Evolutionary conservation across 306 rosid species (phyloP).

Genomic region (Citrullus colocynthis): DNA sequence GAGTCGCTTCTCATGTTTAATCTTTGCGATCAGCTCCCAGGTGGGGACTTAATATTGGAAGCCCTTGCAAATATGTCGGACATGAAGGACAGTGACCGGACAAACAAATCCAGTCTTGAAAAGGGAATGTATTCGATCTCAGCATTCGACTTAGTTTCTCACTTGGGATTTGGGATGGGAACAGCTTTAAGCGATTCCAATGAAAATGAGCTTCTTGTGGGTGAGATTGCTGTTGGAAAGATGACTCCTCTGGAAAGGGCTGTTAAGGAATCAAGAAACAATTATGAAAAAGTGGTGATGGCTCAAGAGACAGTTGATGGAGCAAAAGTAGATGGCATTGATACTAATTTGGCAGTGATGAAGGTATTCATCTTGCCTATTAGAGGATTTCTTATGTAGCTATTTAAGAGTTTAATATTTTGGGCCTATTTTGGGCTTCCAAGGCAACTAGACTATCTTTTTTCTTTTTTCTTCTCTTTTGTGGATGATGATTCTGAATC

Average conservation of each 20-base stretch:
- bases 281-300: slow-evolving; percentile 63
- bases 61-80: slow-evolving; percentile 60
- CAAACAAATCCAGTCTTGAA: slow-evolving; percentile 24
- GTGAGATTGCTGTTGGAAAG: slow-evolving; percentile 90
- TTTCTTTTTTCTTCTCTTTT: neutral
- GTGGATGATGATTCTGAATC: neutral
- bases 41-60: slow-evolving; percentile 95
- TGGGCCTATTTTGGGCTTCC: neutral
- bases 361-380: slow-evolving; percentile 40
- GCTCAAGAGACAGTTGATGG: slow-evolving; percentile 90
- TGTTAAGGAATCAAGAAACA: slow-evolving; percentile 59
- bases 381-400: neutral
- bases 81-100: slow-evolving; percentile 27
- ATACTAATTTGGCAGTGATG: slow-evolving; percentile 88
- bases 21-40: slow-evolving; percentile 88
- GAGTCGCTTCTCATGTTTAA: slow-evolving; percentile 79
- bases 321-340: slow-evolving; percentile 94
- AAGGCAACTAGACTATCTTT: neutral
- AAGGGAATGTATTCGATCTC: slow-evolving; percentile 72
- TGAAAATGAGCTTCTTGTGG: slow-evolving; percentile 57
- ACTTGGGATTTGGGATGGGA: slow-evolving; percentile 67
- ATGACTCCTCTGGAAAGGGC: slow-evolving; percentile 63
- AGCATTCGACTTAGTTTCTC: slow-evolving; percentile 63
- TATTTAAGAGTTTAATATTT: neutral
- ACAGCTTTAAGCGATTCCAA: slow-evolving; percentile 38